Percentiles rank a stretch among this genome's conserved stretches.
phyloP scores from a whole-genome alignment of 2,329 filamentous ascomycete genomes.

The Fusarium verticillioides region DNA sequence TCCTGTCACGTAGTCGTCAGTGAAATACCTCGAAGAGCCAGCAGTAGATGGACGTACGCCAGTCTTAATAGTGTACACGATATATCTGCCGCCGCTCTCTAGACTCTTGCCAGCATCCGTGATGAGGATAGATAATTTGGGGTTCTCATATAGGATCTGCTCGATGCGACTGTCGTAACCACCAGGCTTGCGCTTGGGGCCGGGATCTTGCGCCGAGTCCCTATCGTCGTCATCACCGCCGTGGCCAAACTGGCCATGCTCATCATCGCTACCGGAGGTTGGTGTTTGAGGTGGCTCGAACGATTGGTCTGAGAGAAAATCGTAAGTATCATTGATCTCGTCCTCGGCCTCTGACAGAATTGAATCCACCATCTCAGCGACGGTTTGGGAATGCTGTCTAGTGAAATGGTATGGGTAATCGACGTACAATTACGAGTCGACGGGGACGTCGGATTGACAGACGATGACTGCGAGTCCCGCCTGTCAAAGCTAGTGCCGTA shows the following conservation, averaged over 20 bases:
- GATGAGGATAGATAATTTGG: conserved; percentile 88
- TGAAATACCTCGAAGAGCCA: background rate
- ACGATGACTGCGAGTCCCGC: conserved; percentile 81
- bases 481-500: conserved; percentile 92
- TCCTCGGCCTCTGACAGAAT: background rate
- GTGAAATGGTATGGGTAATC: conserved; percentile 1
- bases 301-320: conserved; percentile 44
- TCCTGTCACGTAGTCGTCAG: conserved; percentile 67
- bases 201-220: conserved; percentile 54
- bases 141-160: conserved; percentile 96
- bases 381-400: background rate
- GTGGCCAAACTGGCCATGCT: conserved; percentile 51
- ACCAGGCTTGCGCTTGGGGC: conserved; percentile 77
- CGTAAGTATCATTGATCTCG: conserved; percentile 19
- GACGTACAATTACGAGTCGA: conserved; percentile 67
- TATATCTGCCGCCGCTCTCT: conserved; percentile 91
- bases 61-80: conserved; percentile 96
- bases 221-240: conserved; percentile 61
- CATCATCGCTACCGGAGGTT: conserved; percentile 75
- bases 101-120: conserved; percentile 95
- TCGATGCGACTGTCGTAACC: conserved; percentile 96
- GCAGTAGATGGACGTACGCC: conserved; percentile 69
- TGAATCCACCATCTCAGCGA: conserved; percentile 9
- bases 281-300: conserved; percentile 78
- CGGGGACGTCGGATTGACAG: conserved; percentile 73